Evolutionary conservation across 2,329 filamentous ascomycete species (phyloP).

Genomic region (Apiospora saccharicola): DNA sequence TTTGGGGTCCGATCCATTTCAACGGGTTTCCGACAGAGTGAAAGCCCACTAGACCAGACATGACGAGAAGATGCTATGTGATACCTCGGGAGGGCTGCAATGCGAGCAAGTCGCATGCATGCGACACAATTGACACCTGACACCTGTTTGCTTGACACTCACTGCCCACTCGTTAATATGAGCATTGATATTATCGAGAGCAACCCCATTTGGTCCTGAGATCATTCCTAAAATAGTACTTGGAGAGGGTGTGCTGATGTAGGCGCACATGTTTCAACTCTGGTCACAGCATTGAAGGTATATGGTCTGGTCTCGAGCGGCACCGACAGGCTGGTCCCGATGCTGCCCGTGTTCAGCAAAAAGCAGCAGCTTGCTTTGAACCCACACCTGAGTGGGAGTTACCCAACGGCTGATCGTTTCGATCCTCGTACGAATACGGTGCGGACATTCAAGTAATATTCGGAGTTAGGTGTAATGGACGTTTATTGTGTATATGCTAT

Average conservation of each 20-base stretch:
- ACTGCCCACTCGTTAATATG: not conserved
- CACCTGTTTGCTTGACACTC: slow-evolving; percentile 8
- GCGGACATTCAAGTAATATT: too few relatives aligned
- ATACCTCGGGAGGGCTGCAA: not conserved
- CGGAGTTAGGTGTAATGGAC: not conserved
- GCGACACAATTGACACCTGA: not conserved
- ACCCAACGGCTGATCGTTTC: not conserved
- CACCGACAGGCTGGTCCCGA: not conserved
- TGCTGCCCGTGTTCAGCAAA: not conserved
- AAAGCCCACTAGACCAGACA: not conserved
- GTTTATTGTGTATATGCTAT: slow-evolving; percentile 3
- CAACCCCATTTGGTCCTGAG: not conserved
- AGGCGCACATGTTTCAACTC: not conserved
- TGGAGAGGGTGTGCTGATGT: not conserved
- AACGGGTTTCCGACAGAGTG: slow-evolving; percentile 2
- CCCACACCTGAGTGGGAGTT: not conserved
- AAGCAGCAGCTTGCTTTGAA: not conserved
- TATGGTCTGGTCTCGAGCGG: not conserved
- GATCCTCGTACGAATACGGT: not conserved
- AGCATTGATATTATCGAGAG: not conserved
- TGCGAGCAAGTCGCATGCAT: slow-evolving; percentile 9
- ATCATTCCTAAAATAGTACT: not conserved
- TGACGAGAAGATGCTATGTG: not conserved
- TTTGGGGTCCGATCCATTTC: slow-evolving; percentile 11
- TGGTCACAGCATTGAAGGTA: not conserved